Conservation (phyloP, 495 filamentous ascomycete genomes). For the Penicillium herquei region DNA sequence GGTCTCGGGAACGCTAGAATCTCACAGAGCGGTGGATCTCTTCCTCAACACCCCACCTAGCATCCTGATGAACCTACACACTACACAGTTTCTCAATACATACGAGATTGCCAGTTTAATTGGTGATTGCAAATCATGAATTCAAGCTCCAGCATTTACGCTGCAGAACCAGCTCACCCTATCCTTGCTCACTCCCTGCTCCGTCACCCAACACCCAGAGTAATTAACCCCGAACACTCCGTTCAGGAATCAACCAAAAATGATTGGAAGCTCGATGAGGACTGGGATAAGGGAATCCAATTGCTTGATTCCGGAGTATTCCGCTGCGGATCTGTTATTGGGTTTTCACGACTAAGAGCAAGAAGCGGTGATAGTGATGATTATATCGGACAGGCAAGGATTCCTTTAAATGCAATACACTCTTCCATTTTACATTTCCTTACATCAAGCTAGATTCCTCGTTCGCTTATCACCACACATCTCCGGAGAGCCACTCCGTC, state of each 20-base stretch:
- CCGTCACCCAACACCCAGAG: background rate
- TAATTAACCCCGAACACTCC: background rate
- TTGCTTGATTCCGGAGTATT: constrained; percentile 20
- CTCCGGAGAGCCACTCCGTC: constrained; percentile 6
- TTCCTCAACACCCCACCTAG: background rate
- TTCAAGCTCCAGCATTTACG: constrained; percentile 23
- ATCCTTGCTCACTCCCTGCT: constrained; percentile 38
- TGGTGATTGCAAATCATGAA: constrained; percentile 9
- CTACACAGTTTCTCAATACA: background rate
- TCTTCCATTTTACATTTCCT: background rate
- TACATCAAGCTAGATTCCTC: constrained; percentile 13
- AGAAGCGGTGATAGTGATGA: constrained; percentile 28
- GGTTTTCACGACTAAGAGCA: constrained; percentile 35
- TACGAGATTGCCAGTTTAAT: background rate
- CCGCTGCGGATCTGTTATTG: constrained; percentile 33
- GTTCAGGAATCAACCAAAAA: background rate
- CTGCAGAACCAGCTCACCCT: constrained; percentile 33
- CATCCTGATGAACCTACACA: background rate
- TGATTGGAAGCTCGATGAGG: constrained; percentile 32
- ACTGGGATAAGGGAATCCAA: constrained; percentile 28
- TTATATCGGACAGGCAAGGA: constrained; percentile 33
- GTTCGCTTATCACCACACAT: constrained; percentile 13
- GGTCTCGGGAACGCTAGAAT: background rate
- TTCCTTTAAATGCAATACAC: background rate
- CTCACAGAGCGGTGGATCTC: constrained; percentile 13